Conservation (phyloP, 352 stramenopile species). For the Pythium aquatile region DNA sequence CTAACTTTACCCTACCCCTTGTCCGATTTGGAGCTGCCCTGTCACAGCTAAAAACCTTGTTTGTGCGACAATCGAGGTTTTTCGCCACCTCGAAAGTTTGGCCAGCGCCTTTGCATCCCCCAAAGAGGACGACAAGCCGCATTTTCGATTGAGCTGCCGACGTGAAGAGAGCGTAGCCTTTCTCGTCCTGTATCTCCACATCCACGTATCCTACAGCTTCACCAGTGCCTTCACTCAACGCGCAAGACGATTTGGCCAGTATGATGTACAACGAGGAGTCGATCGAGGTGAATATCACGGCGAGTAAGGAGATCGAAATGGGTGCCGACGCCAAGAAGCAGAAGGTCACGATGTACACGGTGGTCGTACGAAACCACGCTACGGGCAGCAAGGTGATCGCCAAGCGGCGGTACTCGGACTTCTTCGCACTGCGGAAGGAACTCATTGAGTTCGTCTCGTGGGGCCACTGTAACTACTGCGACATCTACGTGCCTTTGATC, state of each 20-base stretch:
- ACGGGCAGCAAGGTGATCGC: constrained; percentile 76
- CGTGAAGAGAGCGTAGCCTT: not conserved
- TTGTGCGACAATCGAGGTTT: constrained; percentile 8
- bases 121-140: not conserved
- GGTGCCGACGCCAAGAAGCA: constrained; percentile 36
- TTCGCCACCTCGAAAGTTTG: constrained; percentile 4
- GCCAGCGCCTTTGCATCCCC: constrained; percentile 8
- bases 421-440: constrained; percentile 82
- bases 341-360: constrained; percentile 86
- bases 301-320: constrained; percentile 28
- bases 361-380: constrained; percentile 74
- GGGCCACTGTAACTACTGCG: constrained; percentile 69
- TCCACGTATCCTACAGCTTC: not conserved
- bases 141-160: not conserved
- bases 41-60: constrained; percentile 5
- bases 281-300: constrained; percentile 30
- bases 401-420: constrained; percentile 81
- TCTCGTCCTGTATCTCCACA: not conserved
- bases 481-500: constrained; percentile 64
- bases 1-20: constrained; percentile 18
- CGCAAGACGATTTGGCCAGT: not conserved
- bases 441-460: constrained; percentile 80
- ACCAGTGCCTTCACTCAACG: not conserved
- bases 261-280: constrained; percentile 34
- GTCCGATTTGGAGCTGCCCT: constrained; percentile 19